phyloP scores from a whole-genome alignment of 345 rosid species.

The rapeseed (Brassica napus) region DNA sequence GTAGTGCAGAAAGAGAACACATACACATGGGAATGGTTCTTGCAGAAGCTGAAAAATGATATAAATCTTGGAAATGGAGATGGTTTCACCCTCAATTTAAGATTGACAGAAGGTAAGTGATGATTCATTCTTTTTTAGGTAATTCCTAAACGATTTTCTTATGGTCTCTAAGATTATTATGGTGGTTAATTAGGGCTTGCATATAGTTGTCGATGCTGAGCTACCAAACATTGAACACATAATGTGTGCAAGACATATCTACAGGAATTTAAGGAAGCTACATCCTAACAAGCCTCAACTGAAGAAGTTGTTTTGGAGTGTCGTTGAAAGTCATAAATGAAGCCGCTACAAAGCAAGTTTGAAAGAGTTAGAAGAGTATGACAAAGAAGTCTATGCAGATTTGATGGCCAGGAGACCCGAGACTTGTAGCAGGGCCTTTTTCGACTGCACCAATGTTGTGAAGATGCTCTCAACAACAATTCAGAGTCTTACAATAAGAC shows the following conservation, averaged over 20 bases:
- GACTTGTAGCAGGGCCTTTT: neutral
- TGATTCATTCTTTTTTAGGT: no score
- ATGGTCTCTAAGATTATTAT: no score
- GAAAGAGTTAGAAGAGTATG: neutral
- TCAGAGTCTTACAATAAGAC: neutral
- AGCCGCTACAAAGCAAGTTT: neutral
- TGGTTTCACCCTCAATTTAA: no score
- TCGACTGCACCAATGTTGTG: neutral
- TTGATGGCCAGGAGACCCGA: neutral
- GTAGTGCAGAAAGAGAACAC: no score
- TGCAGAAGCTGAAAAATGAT: no score
- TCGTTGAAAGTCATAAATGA: neutral
- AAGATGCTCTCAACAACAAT: neutral
- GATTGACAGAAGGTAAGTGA: no score
- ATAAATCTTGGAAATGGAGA: no score
- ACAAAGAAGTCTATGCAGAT: neutral
- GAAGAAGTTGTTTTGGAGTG: neutral
- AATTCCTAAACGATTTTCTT: no score
- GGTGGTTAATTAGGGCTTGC: no score
- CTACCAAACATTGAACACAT: no score
- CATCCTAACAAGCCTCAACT: neutral
- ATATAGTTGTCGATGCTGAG: no score
- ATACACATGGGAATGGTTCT: no score
- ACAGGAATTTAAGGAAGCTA: neutral
- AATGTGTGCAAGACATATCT: neutral